A percentile compares a stretch with the other conserved stretches of the same genome.
Evolutionary conservation across 257 asterid species (phyloP).

Genomic region (Mentha longifolia): DNA sequence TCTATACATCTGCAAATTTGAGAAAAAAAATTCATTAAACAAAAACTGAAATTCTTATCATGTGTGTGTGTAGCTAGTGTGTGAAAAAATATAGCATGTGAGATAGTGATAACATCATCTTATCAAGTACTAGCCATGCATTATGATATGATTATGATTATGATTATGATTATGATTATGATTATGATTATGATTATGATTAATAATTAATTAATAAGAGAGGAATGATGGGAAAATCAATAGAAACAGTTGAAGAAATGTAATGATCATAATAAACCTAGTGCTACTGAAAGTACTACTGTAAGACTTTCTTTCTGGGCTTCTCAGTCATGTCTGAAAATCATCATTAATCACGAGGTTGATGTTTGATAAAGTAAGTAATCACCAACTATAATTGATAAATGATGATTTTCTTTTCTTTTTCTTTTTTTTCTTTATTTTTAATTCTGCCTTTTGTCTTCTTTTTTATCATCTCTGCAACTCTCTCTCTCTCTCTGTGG

Average conservation of each 20-base stretch:
- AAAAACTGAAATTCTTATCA: constrained; percentile 7
- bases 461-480: constrained; percentile 28
- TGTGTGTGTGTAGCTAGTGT: too few species aligned
- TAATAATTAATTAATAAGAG: neutral
- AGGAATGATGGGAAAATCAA: neutral
- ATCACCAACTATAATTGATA: constrained; percentile 65
- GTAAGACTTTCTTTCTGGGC: constrained; percentile 33
- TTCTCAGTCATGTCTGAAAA: constrained; percentile 46
- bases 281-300: constrained; percentile 38
- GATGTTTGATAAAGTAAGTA: constrained; percentile 62
- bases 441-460: too few species aligned
- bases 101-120: neutral
- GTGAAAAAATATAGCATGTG: too few species aligned
- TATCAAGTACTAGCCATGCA: neutral
- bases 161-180: too few species aligned
- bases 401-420: constrained; percentile 66
- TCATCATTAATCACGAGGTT: constrained; percentile 81
- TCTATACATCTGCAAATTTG: constrained; percentile 84
- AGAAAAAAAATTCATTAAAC: constrained; percentile 24
- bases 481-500: constrained; percentile 12
- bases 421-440: too few species aligned
- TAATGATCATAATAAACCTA: constrained; percentile 24
- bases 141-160: too few species aligned
- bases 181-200: too few species aligned
- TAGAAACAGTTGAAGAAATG: neutral